These are phyloP conservation scores for Coemansia sp. DNA, from an alignment of 192 early-diverging fungal species.

Conservation along the genomic window DNA sequence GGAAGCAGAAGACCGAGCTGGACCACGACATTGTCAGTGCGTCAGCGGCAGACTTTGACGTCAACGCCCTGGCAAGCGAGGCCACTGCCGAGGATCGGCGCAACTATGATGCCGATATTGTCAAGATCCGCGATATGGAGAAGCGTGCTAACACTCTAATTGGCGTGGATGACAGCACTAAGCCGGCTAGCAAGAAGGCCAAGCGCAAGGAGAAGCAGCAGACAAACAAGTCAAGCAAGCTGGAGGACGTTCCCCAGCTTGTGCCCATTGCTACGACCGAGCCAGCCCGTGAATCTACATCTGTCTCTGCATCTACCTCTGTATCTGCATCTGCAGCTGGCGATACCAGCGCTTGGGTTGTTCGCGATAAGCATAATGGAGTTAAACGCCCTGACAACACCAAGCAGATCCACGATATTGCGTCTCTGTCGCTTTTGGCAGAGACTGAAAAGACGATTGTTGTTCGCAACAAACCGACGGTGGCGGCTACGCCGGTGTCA, in stretches of 20 bases:
- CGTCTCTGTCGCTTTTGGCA: constrained; percentile 12
- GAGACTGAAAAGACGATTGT: constrained; percentile 22
- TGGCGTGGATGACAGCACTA: constrained; percentile 10
- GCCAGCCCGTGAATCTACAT: background rate
- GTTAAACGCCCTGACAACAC: background rate
- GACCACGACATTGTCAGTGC: constrained; percentile 14
- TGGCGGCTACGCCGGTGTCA: background rate
- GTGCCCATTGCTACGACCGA: constrained; percentile 12
- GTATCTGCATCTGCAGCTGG: no score
- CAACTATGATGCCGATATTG: constrained; percentile 35
- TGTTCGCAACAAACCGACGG: constrained; percentile 15
- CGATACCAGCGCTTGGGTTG: constrained; percentile 14
- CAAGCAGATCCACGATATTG: constrained; percentile 13
- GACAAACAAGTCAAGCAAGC: background rate
- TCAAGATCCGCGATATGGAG: constrained; percentile 42
- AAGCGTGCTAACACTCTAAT: constrained; percentile 23
- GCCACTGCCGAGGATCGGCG: constrained; percentile 40
- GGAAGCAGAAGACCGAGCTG: constrained; percentile 17
- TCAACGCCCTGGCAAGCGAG: constrained; percentile 38
- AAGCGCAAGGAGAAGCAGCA: constrained; percentile 32
- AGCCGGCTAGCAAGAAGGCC: constrained; percentile 27
- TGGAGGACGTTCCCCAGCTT: constrained; percentile 21
- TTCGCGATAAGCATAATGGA: background rate
- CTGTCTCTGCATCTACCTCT: background rate
- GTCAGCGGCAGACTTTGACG: constrained; percentile 21